Evolutionary conservation across 805 yeast species (phyloP).

Genomic region (Zygotorulaspora danielsina): DNA sequence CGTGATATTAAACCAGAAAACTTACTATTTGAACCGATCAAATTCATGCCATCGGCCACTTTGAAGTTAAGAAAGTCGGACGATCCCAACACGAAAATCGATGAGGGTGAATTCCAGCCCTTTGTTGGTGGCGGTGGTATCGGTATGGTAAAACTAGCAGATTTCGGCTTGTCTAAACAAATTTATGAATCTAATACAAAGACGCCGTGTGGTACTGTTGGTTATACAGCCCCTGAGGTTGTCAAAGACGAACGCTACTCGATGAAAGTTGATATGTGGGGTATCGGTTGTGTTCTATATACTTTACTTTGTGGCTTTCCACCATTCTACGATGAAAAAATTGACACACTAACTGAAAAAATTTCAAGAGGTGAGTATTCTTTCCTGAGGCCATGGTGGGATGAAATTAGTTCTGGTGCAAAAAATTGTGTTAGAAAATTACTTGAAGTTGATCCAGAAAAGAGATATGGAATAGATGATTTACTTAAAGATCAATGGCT

Average conservation of each 20-base stretch:
- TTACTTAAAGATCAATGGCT: conserved; percentile 71
- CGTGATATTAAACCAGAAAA: conserved; percentile 83
- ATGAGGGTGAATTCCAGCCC: conserved; percentile 80
- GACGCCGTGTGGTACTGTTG: conserved; percentile 98
- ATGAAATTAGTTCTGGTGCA: conserved; percentile 68
- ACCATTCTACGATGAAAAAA: conserved; percentile 79
- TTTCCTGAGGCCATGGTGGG: conserved; percentile 87
- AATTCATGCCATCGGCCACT: conserved; percentile 40
- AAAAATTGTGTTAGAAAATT: conserved; percentile 62
- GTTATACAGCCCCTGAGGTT: conserved; percentile 97
- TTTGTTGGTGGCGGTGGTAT: conserved; percentile 91
- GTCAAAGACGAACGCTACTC: conserved; percentile 91
- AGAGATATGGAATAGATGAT: conserved; percentile 64
- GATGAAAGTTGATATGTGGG: conserved; percentile 98
- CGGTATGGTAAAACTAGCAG: conserved; percentile 87
- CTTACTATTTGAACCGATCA: conserved; percentile 59
- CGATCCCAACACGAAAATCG: conserved; percentile 62
- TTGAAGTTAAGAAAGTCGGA: conserved; percentile 54
- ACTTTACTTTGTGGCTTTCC: conserved; percentile 96
- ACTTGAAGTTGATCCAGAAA: conserved; percentile 64
- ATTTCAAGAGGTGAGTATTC: conserved; percentile 67
- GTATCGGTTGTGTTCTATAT: conserved; percentile 91
- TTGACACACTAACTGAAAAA: conserved; percentile 62
- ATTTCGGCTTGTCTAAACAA: conserved; percentile 90
- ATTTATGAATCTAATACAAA: conserved; percentile 83